phyloP scores from a whole-genome alignment of 805 yeast species.

The Torulaspora maleeae region DNA sequence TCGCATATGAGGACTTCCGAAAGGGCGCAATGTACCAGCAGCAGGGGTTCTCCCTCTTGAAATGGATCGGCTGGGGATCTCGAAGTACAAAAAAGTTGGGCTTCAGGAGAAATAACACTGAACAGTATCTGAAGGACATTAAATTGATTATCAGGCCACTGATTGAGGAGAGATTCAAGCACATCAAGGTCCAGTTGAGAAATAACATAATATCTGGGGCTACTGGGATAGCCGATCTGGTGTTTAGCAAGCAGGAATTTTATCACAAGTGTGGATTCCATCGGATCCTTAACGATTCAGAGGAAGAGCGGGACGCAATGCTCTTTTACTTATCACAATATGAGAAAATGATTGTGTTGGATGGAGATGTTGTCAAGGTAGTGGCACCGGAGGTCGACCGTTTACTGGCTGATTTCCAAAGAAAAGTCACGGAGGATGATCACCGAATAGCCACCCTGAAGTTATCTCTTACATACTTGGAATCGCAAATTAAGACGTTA shows the following conservation, averaged over 20 bases:
- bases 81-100: constrained; percentile 4
- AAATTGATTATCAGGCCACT: constrained; percentile 15
- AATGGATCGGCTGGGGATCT: constrained; percentile 16
- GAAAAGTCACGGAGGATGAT: constrained; percentile 35
- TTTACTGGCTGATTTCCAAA: constrained; percentile 13
- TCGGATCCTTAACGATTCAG: constrained; percentile 8
- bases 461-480: constrained; percentile 18
- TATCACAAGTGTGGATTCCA: constrained; percentile 11
- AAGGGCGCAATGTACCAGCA: constrained; percentile 10
- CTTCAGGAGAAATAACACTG: constrained; percentile 16
- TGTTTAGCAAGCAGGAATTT: constrained; percentile 22
- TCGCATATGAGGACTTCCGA: constrained; percentile 27
- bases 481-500: constrained; percentile 20
- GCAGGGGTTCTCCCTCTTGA: constrained; percentile 5
- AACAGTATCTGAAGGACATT: constrained; percentile 20
- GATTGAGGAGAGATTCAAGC: constrained; percentile 13
- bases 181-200: constrained; percentile 11
- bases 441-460: constrained; percentile 35
- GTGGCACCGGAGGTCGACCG: constrained; percentile 17
- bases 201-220: constrained; percentile 18
- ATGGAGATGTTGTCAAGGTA: constrained; percentile 21
- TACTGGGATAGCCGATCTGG: constrained; percentile 22
- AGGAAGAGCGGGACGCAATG: constrained; percentile 16
- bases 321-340: constrained; percentile 20
- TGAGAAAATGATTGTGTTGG: constrained; percentile 13